Evolutionary conservation across 768 basidiomycete species (phyloP).

Genomic region (Kondoa subrosea): DNA sequence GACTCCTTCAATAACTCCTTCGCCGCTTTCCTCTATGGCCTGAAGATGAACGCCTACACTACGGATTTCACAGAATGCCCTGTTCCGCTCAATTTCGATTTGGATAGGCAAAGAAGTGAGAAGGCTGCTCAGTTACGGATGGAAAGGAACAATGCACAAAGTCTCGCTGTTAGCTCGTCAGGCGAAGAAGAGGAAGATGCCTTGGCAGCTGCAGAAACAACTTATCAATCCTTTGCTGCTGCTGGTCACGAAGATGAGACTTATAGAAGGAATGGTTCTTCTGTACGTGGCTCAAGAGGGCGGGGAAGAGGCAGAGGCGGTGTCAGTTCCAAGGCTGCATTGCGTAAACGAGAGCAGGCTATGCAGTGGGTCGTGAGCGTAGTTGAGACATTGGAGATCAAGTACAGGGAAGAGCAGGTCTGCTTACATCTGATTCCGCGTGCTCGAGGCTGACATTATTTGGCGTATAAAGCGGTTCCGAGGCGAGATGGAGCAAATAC

Average conservation of each 20-base stretch:
- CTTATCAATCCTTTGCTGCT: background rate
- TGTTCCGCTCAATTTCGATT: slow-evolving; percentile 20
- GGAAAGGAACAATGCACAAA: background rate
- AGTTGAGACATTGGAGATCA: slow-evolving; percentile 14
- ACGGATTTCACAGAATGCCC: slow-evolving; percentile 24
- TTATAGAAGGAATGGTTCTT: background rate
- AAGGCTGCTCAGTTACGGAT: background rate
- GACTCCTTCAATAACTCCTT: slow-evolving; percentile 25
- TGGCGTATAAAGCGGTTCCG: slow-evolving; percentile 11
- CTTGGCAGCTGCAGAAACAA: background rate
- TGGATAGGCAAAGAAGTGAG: slow-evolving; percentile 5
- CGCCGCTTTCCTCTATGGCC: slow-evolving; percentile 18
- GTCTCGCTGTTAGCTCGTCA: background rate
- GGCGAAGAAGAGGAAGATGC: background rate
- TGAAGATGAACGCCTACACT: slow-evolving; percentile 24
- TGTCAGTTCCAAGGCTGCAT: slow-evolving; percentile 1
- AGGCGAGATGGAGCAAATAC: slow-evolving; percentile 13
- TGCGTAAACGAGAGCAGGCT: slow-evolving; percentile 9
- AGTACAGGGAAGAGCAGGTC: slow-evolving; percentile 17
- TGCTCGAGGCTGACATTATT: background rate
- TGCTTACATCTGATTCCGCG: background rate
- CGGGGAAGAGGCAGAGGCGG: background rate
- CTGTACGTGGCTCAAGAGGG: background rate
- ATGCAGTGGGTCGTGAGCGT: slow-evolving; percentile 12
- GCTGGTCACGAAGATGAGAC: background rate